Conservation (phyloP, 306 rosid genomes). For the Lathyrus oleraceus region DNA sequence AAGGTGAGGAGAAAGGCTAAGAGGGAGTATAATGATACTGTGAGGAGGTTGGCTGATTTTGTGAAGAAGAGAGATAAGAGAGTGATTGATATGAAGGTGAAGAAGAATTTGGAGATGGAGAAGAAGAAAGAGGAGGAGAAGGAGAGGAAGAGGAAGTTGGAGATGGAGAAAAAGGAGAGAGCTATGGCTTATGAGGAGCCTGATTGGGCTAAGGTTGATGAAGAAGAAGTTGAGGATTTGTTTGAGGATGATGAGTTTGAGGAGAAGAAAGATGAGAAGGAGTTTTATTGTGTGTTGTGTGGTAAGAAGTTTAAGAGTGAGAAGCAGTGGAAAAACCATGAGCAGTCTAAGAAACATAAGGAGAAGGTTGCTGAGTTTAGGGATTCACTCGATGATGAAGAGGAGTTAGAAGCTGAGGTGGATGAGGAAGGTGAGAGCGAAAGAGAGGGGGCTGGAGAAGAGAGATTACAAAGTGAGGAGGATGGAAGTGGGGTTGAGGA, state of each 20-base stretch:
- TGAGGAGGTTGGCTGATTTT: constrained; percentile 83
- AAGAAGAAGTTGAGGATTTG: constrained; percentile 34
- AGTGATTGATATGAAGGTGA: constrained; percentile 86
- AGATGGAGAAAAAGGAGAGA: constrained; percentile 69
- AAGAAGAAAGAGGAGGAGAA: constrained; percentile 68
- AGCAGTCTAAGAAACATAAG: constrained; percentile 91
- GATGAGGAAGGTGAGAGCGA: constrained; percentile 42
- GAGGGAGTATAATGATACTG: constrained; percentile 88
- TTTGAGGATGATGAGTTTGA: constrained; percentile 47
- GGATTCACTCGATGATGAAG: constrained; percentile 58
- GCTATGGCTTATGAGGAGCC: constrained; percentile 79
- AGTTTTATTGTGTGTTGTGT: constrained; percentile 85
- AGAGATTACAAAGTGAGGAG: constrained; percentile 36
- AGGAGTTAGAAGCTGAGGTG: constrained; percentile 34
- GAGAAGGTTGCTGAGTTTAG: constrained; percentile 80
- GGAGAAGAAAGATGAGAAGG: constrained; percentile 48
- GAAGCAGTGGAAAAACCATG: constrained; percentile 99
- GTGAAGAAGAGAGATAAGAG: constrained; percentile 97
- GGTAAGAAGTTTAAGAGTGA: constrained; percentile 99
- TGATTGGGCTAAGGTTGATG: constrained; percentile 69
- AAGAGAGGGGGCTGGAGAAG: constrained; percentile 3
- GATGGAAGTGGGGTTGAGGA: constrained; percentile 42
- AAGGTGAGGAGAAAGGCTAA: constrained; percentile 86
- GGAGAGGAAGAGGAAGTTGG: constrained; percentile 70
- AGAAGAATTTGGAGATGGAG: constrained; percentile 70